Base-by-base conservation (phyloP, 2,329 filamentous ascomycete genomes). In the Canariomyces notabilis region DNA sequence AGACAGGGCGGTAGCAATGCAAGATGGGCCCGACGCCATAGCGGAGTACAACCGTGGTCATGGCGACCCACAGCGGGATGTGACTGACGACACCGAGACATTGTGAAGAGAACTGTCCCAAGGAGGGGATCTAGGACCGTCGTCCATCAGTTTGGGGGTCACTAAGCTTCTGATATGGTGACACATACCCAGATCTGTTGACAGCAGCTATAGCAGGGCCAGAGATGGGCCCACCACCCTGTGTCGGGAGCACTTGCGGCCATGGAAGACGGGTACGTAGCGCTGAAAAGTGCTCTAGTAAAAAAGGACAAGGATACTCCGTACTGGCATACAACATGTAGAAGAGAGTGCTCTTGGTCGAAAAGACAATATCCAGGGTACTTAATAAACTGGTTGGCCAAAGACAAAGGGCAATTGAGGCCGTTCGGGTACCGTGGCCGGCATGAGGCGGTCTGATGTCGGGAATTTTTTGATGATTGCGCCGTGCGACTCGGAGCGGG, bases 171-270 rank as follows among this genome's bases (percentile, higher is more conserved):
- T 20, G 12, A 48, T 49, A 20, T 44, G 14, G 32, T 42, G 47
- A 26, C 42, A 56, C 61, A 18, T 54, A 63, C 63, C 63, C 62
- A 63, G 22, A 64, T 48, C 37, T 58, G 29, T 35, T 44, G 51
- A 47, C 63, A 65, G 52, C 63, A 64, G 18, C 58, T 59, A 42
- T 60, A 64, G 45, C 62, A 65, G 14, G 62, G 63, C 59, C 59
- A 57, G 8, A 56, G 22, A 5, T 19, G 12, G 33, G 37, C 49
- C 49, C 48, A 50, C 49, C 43, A 49, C 15, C 46, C 46, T 20
- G 39, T 33, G 18, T 38, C 29, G 8, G 36, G 18, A 9, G 35
- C 31, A 20, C 26, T 9, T 7, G n/a, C 21, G 16, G 33, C 44
- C 49, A 53, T 56, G 31, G 18, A 15, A 21, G 18, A 16, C 19